Evolutionary conservation across 2,329 filamentous ascomycete species (phyloP), one percentile per base, ranked within the genome.

Genomic region (Delphinella strobiligena): DNA sequence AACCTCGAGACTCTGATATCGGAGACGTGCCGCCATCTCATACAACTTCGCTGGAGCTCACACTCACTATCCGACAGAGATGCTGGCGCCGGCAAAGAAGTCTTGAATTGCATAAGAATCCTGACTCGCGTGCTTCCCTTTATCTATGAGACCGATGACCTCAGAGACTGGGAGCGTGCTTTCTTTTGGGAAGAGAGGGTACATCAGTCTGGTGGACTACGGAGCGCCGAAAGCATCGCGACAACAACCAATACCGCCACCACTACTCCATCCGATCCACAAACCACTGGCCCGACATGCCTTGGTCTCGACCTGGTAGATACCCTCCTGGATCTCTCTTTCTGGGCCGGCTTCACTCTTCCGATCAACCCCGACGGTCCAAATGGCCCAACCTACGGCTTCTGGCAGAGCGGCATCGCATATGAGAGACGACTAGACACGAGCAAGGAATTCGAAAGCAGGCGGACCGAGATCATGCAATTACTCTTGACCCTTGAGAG

Each of bases 371-470:
- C 38, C 19, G 37, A 44, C 11, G 39, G 36, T 27, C 35, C 36
- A 12, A 75, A 71, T 42, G 74, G 82, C 31, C 71, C 95, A 41
- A 82, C 81, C 5, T 94, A 91, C 61, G 82, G 86, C 39, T 96
- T 98, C 56, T 98, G 91, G 91, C 87, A 95, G 64, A 96, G 85
- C 55, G 91, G 91, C 35, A 89, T 98, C 19, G 91, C 91, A 11
- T 96, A 89, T 67, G 93, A 94, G 59, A 84, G 82, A 12, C 77
- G 87, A 4, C 78, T 93, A 50, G 80, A 80, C 8, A 89, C 87
- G 3, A 95, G 80, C 38, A 93, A 86, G 59, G 88, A 96, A 52
- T 81, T 85, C 43, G 91, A 98, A 64, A 93, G 74, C 63, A 95
- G 95, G 60, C 77, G 91, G 43, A 87, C 82, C 48, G 91, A 98